Conservation (phyloP, 768 basidiomycete genomes). For the Pholiota conissans region DNA sequence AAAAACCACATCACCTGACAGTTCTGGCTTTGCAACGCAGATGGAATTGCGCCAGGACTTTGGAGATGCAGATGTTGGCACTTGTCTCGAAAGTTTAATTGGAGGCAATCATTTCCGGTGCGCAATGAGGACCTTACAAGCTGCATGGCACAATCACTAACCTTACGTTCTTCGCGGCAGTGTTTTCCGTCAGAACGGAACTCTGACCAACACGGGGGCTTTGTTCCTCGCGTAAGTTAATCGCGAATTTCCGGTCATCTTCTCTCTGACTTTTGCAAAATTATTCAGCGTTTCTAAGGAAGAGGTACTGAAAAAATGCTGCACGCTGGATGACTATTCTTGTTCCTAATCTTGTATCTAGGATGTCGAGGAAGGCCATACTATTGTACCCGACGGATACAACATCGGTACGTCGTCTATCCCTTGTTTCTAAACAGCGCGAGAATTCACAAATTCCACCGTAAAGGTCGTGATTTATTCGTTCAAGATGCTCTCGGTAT, state of each 20-base stretch:
- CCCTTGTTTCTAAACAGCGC: background rate
- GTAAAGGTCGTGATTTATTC: slow-evolving; percentile 28
- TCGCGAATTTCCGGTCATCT: background rate
- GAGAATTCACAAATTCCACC: background rate
- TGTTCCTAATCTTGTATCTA: slow-evolving; percentile 7
- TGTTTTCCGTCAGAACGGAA: slow-evolving; percentile 60
- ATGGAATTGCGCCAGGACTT: slow-evolving; percentile 78
- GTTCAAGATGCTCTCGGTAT: slow-evolving; percentile 28
- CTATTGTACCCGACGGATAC: slow-evolving; percentile 34
- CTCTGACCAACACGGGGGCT: slow-evolving; percentile 43
- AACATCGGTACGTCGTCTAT: slow-evolving; percentile 23
- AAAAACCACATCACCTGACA: background rate
- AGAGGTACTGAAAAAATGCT: slow-evolving; percentile 23
- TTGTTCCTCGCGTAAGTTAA: slow-evolving; percentile 47
- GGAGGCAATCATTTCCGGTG: slow-evolving; percentile 84
- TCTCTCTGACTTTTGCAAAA: background rate
- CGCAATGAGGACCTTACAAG: slow-evolving; percentile 19
- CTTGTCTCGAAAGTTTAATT: slow-evolving; percentile 74
- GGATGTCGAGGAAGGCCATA: slow-evolving; percentile 29
- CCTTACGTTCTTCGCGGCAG: slow-evolving; percentile 27
- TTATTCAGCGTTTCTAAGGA: slow-evolving; percentile 33
- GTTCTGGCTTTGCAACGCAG: slow-evolving; percentile 19
- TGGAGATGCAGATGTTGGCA: slow-evolving; percentile 59
- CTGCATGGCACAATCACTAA: background rate
- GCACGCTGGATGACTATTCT: background rate